A percentile compares a stretch with the other conserved stretches of the same genome.
These are phyloP conservation scores for Chytridium lagenaria DNA, from an alignment of 371 early-diverging fungal genomes.

Conservation along the genomic window DNA sequence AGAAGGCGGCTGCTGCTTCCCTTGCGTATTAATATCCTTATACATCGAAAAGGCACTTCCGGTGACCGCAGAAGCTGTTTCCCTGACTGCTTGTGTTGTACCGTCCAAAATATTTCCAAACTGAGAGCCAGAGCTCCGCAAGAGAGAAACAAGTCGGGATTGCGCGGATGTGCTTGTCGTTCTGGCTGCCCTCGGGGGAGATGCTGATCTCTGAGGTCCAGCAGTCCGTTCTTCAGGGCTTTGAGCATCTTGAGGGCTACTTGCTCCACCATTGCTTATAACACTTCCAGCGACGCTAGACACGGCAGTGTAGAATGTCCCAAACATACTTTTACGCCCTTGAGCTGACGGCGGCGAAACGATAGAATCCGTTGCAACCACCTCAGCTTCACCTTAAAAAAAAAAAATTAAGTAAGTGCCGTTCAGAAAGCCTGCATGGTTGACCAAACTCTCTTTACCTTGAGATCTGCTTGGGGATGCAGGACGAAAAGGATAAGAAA, in stretches of 20 bases:
- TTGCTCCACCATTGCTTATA: background rate
- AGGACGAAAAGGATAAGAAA: too few relatives aligned
- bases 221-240: background rate
- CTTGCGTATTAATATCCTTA: background rate
- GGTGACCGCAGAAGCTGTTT: slow-evolving; percentile 1
- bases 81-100: background rate
- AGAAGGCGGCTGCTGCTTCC: background rate
- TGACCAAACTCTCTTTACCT: too few relatives aligned
- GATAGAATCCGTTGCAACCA: background rate
- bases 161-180: background rate
- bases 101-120: slow-evolving; percentile 7
- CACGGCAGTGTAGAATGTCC: slow-evolving; percentile 7
- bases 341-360: background rate
- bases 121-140: background rate
- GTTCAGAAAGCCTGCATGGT: too few relatives aligned
- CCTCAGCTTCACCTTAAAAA: too few relatives aligned
- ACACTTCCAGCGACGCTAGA: slow-evolving; percentile 7
- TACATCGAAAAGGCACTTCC: background rate
- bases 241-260: background rate
- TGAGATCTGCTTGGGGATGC: too few relatives aligned
- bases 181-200: slow-evolving; percentile 5
- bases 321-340: background rate
- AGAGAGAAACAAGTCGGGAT: background rate
- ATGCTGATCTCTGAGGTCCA: background rate
- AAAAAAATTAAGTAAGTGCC: too few relatives aligned